Evolutionary conservation across 2,329 filamentous ascomycete genomes (phyloP).

Genomic region (Botrytis byssoidea): DNA sequence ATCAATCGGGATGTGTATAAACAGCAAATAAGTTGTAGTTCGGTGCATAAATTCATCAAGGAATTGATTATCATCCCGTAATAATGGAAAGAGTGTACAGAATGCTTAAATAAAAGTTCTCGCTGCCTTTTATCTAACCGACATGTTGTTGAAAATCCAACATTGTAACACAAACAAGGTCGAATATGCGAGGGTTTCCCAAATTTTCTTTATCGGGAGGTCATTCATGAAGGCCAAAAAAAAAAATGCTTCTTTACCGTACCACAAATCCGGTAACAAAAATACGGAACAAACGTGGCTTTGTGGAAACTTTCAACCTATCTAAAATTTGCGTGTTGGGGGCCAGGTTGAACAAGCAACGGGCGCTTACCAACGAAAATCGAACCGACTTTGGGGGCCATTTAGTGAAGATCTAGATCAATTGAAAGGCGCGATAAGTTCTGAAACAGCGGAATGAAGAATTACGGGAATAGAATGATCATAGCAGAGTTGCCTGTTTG

Average conservation of each 20-base stretch:
- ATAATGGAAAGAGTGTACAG: not conserved
- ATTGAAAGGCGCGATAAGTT: not conserved
- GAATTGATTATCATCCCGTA: not conserved
- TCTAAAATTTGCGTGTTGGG: not conserved
- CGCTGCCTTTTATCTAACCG: not conserved
- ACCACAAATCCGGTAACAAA: not conserved
- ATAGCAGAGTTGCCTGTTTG: not conserved
- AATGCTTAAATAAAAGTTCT: not conserved
- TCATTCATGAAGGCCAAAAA: not conserved
- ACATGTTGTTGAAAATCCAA: not conserved
- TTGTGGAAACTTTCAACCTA: not conserved
- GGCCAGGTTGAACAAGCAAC: not conserved
- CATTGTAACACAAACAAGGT: not conserved
- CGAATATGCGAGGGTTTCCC: too few species aligned
- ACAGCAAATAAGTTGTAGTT: not conserved
- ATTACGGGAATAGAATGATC: not conserved
- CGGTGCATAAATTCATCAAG: too few species aligned
- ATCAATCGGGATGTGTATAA: not conserved
- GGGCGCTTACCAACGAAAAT: not conserved
- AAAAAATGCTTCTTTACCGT: too few species aligned
- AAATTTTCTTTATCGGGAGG: not conserved
- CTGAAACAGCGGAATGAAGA: not conserved
- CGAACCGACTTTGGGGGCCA: not conserved
- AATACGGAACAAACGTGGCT: too few species aligned
- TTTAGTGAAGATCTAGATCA: not conserved